Percentiles rank a stretch among this genome's conserved stretches.
These are phyloP conservation scores for Colletotrichum sp. DNA, from an alignment of 2,329 filamentous ascomycete genomes.

Conservation along the genomic window DNA sequence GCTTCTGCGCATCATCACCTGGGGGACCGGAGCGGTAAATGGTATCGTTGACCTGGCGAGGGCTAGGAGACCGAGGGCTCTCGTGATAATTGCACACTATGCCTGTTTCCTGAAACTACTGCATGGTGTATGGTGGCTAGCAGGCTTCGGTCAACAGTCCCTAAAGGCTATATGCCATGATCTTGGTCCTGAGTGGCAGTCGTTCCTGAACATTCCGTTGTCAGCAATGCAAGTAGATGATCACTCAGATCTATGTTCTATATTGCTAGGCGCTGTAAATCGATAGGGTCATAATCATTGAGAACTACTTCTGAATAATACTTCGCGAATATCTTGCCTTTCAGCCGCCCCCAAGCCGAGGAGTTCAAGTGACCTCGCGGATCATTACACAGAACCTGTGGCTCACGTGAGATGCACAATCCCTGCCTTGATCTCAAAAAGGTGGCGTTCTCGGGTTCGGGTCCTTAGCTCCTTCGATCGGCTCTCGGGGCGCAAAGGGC, in stretches of 20 bases:
- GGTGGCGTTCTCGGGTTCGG: background rate
- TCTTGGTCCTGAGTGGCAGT: background rate
- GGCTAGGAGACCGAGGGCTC: constrained; percentile 45
- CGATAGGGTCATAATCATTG: background rate
- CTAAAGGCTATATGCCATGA: background rate
- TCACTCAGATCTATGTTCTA: background rate
- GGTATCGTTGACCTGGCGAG: constrained; percentile 48
- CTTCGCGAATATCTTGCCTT: no score
- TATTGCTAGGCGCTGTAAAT: background rate
- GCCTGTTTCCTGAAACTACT: constrained; percentile 49
- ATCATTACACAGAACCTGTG: background rate
- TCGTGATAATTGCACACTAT: constrained; percentile 59
- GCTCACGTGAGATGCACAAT: background rate
- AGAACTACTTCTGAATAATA: no score
- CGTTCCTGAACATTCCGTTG: background rate
- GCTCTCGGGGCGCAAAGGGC: background rate
- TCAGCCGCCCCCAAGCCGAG: background rate
- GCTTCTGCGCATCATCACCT: background rate
- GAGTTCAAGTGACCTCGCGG: background rate
- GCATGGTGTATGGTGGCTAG: background rate
- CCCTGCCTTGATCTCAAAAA: background rate
- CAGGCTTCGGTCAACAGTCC: background rate
- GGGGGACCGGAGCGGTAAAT: constrained; percentile 21
- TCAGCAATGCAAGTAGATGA: background rate
- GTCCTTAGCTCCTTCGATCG: background rate